phyloP scores from a whole-genome alignment of 176 grass and related monocot genomes.

The Puccinellia tenuiflora region DNA sequence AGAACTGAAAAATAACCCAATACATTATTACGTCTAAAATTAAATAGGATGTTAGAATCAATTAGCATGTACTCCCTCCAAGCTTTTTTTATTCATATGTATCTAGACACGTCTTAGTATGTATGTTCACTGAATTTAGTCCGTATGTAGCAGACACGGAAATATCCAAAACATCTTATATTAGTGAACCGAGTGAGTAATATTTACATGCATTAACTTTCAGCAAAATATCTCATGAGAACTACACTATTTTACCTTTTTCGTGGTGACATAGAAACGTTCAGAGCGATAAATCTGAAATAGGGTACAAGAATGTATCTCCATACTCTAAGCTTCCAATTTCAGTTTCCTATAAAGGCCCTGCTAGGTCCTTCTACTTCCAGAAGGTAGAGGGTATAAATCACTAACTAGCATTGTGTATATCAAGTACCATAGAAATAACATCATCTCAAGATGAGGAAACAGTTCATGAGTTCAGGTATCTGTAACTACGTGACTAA shows the following conservation, averaged over 20 bases:
- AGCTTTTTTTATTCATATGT: no score
- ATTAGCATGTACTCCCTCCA: background rate
- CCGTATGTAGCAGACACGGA: no score
- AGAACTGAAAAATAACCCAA: conserved; percentile 21
- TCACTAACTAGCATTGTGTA: background rate
- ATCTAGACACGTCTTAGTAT: no score
- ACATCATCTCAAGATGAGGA: background rate
- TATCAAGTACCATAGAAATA: background rate
- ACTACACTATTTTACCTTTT: background rate
- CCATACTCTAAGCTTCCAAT: background rate
- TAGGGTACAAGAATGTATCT: background rate
- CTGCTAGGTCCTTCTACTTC: background rate
- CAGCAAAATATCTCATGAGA: background rate
- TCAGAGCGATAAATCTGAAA: background rate
- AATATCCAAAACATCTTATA: no score
- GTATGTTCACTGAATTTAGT: no score
- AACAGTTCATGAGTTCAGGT: background rate
- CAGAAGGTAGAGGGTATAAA: background rate
- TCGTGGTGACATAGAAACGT: background rate
- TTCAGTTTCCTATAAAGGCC: background rate
- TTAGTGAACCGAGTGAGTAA: no score
- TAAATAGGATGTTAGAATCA: background rate
- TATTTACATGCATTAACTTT: background rate
- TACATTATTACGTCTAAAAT: background rate
- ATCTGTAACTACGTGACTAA: background rate